Evolutionary conservation across 177 flowering plant species (phyloP).

Genomic region (Vitis hybrid): DNA sequence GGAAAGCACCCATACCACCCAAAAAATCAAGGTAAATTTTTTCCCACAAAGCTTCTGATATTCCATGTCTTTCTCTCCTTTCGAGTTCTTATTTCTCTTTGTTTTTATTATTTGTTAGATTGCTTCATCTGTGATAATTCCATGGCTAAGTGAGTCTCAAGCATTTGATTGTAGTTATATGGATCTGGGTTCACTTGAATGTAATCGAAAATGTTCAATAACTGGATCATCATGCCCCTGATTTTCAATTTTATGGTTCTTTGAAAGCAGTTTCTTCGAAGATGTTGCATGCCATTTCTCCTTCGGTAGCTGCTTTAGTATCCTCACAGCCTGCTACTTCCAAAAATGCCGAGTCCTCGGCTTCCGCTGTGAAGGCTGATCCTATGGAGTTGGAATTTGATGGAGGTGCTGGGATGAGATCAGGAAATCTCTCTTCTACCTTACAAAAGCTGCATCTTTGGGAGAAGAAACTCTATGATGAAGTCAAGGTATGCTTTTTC

Average conservation of each 20-base stretch:
- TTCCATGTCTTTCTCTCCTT: background rate
- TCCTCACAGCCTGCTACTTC: slow-evolving; percentile 69
- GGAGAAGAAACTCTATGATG: slow-evolving; percentile 93
- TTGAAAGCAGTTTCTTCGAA: slow-evolving; percentile 61
- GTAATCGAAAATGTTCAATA: too few species aligned
- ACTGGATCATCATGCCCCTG: too few species aligned
- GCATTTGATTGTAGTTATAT: slow-evolving; percentile 7
- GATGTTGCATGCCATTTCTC: slow-evolving; percentile 71
- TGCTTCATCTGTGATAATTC: slow-evolving; percentile 1
- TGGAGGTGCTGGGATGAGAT: slow-evolving; percentile 42
- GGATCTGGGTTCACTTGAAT: background rate
- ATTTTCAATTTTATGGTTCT: slow-evolving; percentile 14
- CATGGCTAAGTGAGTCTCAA: too few species aligned
- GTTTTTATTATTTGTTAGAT: background rate
- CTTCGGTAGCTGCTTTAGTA: slow-evolving; percentile 44
- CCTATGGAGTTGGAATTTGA: slow-evolving; percentile 38
- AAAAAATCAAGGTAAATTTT: slow-evolving; percentile 43
- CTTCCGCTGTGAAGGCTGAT: slow-evolving; percentile 32
- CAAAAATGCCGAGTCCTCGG: slow-evolving; percentile 37
- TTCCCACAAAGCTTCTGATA: background rate
- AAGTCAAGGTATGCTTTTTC: slow-evolving; percentile 77
- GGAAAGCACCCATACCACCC: slow-evolving; percentile 71
- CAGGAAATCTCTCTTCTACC: slow-evolving; percentile 68
- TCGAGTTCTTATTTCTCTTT: background rate
- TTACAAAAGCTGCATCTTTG: slow-evolving; percentile 80